These are phyloP conservation scores for Pseudotulostoma volvatum DNA, from an alignment of 495 filamentous ascomycete species.

Conservation along the genomic window DNA sequence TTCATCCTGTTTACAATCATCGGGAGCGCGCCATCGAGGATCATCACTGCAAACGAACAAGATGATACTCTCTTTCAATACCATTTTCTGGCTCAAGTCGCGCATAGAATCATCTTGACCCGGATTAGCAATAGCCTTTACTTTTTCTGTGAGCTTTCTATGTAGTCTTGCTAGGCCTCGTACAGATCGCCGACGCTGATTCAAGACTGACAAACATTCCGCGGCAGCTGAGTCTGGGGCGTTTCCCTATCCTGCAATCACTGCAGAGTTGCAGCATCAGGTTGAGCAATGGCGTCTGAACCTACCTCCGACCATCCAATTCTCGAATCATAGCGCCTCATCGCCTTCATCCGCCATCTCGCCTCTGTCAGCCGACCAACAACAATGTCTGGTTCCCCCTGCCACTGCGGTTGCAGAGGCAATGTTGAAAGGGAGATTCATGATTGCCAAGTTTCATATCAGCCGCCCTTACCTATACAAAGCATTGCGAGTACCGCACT, in stretches of 20 bases:
- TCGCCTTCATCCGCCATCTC: slow-evolving; percentile 14
- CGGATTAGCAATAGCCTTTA: slow-evolving; percentile 32
- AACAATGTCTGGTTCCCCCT: slow-evolving; percentile 19
- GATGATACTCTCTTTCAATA: slow-evolving; percentile 35
- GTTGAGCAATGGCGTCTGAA: slow-evolving; percentile 32
- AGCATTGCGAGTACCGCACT: slow-evolving; percentile 24
- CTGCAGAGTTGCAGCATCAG: slow-evolving; percentile 29
- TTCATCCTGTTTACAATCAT: slow-evolving; percentile 22
- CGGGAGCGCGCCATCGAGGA: slow-evolving; percentile 1
- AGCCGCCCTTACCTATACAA: slow-evolving; percentile 33
- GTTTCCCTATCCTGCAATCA: slow-evolving; percentile 30
- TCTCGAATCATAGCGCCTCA: slow-evolving; percentile 13
- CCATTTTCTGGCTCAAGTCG: slow-evolving; percentile 33
- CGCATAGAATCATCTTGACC: slow-evolving; percentile 32
- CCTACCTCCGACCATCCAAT: slow-evolving; percentile 26
- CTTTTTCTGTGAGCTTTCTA: slow-evolving; percentile 32
- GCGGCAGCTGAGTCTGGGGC: slow-evolving; percentile 26
- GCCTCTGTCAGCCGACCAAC: slow-evolving; percentile 6
- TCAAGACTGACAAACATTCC: background rate
- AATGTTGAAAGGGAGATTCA: slow-evolving; percentile 29
- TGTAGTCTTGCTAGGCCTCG: too few species aligned
- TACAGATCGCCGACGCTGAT: too few species aligned
- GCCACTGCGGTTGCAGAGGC: slow-evolving; percentile 29
- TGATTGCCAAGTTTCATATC: slow-evolving; percentile 34
- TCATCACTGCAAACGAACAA: slow-evolving; percentile 19